Base-by-base conservation (phyloP, 2,329 filamentous ascomycete genomes). In the Botrytis tulipae region DNA sequence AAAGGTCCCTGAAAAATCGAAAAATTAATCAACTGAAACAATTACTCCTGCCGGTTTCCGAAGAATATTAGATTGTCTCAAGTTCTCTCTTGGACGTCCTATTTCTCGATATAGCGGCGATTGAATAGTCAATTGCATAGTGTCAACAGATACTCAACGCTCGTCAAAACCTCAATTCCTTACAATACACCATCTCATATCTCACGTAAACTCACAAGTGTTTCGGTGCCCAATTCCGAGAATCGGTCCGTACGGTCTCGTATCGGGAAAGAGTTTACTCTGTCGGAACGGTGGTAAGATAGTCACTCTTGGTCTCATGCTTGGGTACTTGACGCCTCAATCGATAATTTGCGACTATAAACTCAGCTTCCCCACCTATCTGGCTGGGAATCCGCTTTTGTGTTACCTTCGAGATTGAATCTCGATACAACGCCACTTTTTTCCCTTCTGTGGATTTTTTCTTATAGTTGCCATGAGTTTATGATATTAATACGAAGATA, bases 281-380 rank as follows among this genome's bases (percentile, higher is more conserved):
- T 46, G 37, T 72, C 70, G 70, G 60, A 20, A 54, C 59, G 16
- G n/a, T 51, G 59, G 35, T 22, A n/a, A 51, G 51, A 63, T 57
- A 61, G 40, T 70, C 40, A 42, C 68, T 61, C 68, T 42, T 60
- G 68, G 54, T 60, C 68, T 70, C 68, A 70, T 70, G 68, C 59
- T 72, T 71, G 25, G 35, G 25, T 29, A 35, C 29, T 51, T 29
- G 2, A 66, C 70, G 70, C 70, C 70, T 67, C 70, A 57, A 72
- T 72, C 70, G 60, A 72, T 72, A 72, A 66, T 54, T 37, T 51
- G 42, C 46, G n/a, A 71, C 59, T 54, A 71, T 66, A 57, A 66
- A 32, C 70, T 66, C 70, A 71, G 69, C 69, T 71, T 42, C 60
- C 59, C 57, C 51, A 70, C 51, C 37, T 25, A 35, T 35, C 67